Evolutionary conservation across 495 filamentous ascomycete species (phyloP).

Genomic region (Talaromyces liani): DNA sequence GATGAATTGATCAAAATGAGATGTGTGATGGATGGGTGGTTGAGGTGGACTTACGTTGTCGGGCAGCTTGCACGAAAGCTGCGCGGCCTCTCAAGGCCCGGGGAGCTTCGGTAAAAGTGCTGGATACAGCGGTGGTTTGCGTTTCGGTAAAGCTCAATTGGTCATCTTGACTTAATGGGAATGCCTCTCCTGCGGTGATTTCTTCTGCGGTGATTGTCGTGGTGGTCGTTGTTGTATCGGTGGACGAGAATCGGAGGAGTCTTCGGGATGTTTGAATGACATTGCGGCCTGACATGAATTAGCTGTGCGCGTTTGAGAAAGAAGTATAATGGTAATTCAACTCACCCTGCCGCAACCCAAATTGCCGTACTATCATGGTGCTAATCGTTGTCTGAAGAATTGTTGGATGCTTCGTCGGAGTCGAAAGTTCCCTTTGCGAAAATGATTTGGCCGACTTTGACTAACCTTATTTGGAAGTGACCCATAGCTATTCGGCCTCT

Average conservation of each 20-base stretch:
- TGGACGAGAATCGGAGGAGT: conserved; percentile 31
- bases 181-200: not conserved
- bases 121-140: not conserved
- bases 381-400: not conserved
- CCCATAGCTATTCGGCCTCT: not conserved
- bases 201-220: not conserved
- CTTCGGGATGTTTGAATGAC: conserved; percentile 29
- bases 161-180: not conserved
- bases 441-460: not conserved
- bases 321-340: not conserved
- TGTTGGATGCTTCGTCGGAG: not conserved
- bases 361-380: conserved; percentile 39
- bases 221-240: conserved; percentile 11
- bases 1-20: no score
- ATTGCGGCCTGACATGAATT: conserved; percentile 32
- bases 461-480: not conserved
- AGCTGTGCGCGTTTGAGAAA: not conserved
- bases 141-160: not conserved
- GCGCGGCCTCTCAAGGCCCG: not conserved
- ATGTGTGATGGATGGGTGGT: no score
- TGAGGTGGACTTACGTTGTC: not conserved
- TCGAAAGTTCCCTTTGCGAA: conserved; percentile 3
- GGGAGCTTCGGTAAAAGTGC: not conserved
- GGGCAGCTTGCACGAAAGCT: not conserved
- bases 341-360: conserved; percentile 39